Evolutionary conservation across 768 basidiomycete genomes (phyloP), one percentile per base, ranked within the genome.

Genomic region (Udeniomyces megalosporus): DNA sequence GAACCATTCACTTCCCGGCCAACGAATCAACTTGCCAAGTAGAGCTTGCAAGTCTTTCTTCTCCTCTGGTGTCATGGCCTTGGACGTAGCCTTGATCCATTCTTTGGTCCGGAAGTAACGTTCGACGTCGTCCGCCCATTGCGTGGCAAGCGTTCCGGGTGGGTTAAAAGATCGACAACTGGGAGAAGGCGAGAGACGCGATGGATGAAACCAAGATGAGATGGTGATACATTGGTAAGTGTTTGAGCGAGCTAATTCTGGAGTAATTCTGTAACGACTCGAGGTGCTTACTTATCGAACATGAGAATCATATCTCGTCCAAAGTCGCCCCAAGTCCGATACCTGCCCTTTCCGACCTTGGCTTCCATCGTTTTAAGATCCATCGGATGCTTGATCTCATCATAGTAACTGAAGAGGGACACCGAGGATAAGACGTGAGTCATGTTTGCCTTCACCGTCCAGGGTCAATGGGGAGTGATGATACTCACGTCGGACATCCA

Each of bases 401-500:
- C 82, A 65, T 86, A 82, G 72, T 97, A 97, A 22, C 90, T 95
- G 68, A 20, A 66, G n/a, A 22, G 20, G 17, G 66, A 67, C 29
- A 32, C 4, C 17, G 0, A 44, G 7, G 57, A 29, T 62, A 28
- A 73, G 70, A 58, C 3, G 2, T 20, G 3, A 49, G 15, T 2
- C 12, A 1, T n/a, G n/a, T n/a, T n/a, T n/a, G n/a, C n/a, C n/a
- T n/a, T n/a, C n/a, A n/a, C n/a, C n/a, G n/a, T n/a, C n/a, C n/a
- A n/a, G n/a, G n/a, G n/a, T n/a, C n/a, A n/a, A n/a, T n/a, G n/a
- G n/a, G n/a, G n/a, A n/a, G n/a, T n/a, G n/a, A n/a, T n/a, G n/a
- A n/a, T n/a, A n/a, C n/a, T n/a, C 70, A 92, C 88, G 89, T 91
- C 51, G 93, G 90, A 72, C 86, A 93, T 22, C 87, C 90, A 73